Percentiles rank a stretch among this genome's conserved stretches.
Conservation (phyloP, 2,329 filamentous ascomycete species). For the Venturia asperata region DNA sequence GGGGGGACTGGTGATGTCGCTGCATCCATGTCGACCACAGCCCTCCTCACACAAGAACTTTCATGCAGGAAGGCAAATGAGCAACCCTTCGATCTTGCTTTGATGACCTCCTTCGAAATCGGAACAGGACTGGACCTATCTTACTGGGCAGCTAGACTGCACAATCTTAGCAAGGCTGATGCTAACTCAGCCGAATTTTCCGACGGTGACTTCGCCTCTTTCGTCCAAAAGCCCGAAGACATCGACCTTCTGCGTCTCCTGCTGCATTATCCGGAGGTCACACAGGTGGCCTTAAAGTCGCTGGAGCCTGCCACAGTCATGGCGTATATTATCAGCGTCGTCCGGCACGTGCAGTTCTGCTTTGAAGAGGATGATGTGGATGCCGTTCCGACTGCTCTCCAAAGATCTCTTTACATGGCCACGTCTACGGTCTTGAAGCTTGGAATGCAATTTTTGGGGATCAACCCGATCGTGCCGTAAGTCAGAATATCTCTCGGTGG, state of each 20-base stretch:
- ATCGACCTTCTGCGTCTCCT: slow-evolving; percentile 28
- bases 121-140: slow-evolving; percentile 29
- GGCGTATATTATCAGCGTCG: slow-evolving; percentile 27
- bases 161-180: slow-evolving; percentile 21
- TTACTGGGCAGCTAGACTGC: slow-evolving; percentile 28
- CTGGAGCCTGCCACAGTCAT: slow-evolving; percentile 28
- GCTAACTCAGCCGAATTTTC: slow-evolving; percentile 21
- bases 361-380: slow-evolving; percentile 19
- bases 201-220: slow-evolving; percentile 25
- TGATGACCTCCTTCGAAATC: slow-evolving; percentile 27
- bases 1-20: slow-evolving; percentile 20
- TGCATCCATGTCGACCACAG: slow-evolving; percentile 24
- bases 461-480: not conserved
- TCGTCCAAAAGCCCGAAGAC: slow-evolving; percentile 26
- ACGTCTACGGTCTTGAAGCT: not conserved
- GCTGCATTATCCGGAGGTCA: slow-evolving; percentile 29
- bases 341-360: slow-evolving; percentile 26
- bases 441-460: not conserved
- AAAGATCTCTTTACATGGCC: not conserved
- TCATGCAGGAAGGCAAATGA: slow-evolving; percentile 24
- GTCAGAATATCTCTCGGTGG: no score
- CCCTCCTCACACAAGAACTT: slow-evolving; percentile 28
- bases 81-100: slow-evolving; percentile 26
- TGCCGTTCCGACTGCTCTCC: not conserved
- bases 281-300: slow-evolving; percentile 25